Percentiles rank a stretch among this genome's conserved stretches.
phyloP scores from a whole-genome alignment of 192 early-diverging fungal species.

The Paraglomus brasilianum region DNA sequence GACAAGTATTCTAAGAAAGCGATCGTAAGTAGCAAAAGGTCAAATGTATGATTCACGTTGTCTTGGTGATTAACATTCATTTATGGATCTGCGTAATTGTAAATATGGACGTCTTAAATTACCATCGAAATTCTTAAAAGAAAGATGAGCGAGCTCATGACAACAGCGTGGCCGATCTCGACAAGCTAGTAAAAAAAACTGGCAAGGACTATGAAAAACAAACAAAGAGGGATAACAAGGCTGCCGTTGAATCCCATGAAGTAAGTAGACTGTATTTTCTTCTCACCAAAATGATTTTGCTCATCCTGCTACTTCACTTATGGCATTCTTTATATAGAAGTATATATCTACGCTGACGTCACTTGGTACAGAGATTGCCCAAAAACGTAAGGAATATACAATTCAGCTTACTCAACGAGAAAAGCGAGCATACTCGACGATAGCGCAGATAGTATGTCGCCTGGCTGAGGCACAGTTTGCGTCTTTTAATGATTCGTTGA shows the following conservation, averaged over 20 bases:
- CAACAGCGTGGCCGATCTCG: slow-evolving; percentile 39
- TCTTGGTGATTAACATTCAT: not conserved
- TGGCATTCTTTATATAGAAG: slow-evolving; percentile 29
- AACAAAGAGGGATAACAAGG: slow-evolving; percentile 40
- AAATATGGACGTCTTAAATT: not conserved
- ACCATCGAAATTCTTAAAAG: slow-evolving; percentile 15
- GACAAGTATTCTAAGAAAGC: slow-evolving; percentile 44
- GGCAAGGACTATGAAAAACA: slow-evolving; percentile 45
- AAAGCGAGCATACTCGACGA: slow-evolving; percentile 36
- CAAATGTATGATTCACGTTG: not conserved
- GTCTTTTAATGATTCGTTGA: slow-evolving; percentile 38
- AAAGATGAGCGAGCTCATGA: slow-evolving; percentile 45
- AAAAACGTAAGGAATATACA: slow-evolving; percentile 35
- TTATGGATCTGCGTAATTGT: not conserved
- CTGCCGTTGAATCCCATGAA: slow-evolving; percentile 40
- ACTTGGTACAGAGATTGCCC: slow-evolving; percentile 37
- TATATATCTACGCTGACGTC: slow-evolving; percentile 39
- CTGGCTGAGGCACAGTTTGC: slow-evolving; percentile 40
- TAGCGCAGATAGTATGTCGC: slow-evolving; percentile 40
- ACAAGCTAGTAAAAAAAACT: slow-evolving; percentile 42
- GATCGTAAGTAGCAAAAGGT: slow-evolving; percentile 26
- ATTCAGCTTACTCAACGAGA: slow-evolving; percentile 37
- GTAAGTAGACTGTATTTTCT: slow-evolving; percentile 8
- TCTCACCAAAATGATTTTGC: not conserved
- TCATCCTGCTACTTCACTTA: not conserved